Evolutionary conservation across 352 stramenopile genomes (phyloP), one percentile per base, ranked within the genome.

Genomic region (Aphanomyces invadans): DNA sequence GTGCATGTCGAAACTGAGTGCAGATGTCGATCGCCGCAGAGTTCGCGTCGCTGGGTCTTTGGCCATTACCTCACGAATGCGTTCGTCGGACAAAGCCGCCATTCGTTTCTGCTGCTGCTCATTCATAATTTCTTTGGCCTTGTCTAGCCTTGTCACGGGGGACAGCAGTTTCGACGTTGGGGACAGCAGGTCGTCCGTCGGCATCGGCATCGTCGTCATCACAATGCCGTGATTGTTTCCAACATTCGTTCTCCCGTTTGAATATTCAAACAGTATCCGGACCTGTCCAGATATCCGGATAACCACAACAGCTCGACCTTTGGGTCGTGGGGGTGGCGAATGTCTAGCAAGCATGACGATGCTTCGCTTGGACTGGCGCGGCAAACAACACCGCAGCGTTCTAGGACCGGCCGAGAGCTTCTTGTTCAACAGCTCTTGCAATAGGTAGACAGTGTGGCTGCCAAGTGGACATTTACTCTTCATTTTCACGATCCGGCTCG

Each of bases 201-300:
- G 29, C 55, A 52, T 23, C n/a, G 28, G 31, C 17, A 31, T 45
- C 28, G 1, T 19, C 11, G 2, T 17, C 23, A 57, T 12, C 49
- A 38, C 23, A 57, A 23, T 57, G 46, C 19, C 19, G 25, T 21
- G 28, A 23, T 23, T 17, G 46, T 7, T 11, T 12, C n/a, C n/a
- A n/a, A 54, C 21, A 32, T 32, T 21, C 49, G 29, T 21, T 5
- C 17, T 52, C n/a, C 23, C 36, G 36, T 64, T 64, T 49, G 21
- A 52, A 64, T 29, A 64, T 64, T 64, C 38, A 51, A 64, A 64
- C 36, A 15, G 49, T 57, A 57, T 57, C 49, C 49, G 49, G 49
- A 7, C 21, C 10, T 26, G 2, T 53, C 45, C 45, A 25, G 45
- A 53, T 48, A 48, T n/a, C n/a, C n/a, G n/a, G n/a, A n/a, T n/a